A percentile compares a stretch with the other conserved stretches of the same genome.
Evolutionary conservation across 2,329 filamentous ascomycete genomes (phyloP).

Genomic region (Thielaviopsis euricoi): DNA sequence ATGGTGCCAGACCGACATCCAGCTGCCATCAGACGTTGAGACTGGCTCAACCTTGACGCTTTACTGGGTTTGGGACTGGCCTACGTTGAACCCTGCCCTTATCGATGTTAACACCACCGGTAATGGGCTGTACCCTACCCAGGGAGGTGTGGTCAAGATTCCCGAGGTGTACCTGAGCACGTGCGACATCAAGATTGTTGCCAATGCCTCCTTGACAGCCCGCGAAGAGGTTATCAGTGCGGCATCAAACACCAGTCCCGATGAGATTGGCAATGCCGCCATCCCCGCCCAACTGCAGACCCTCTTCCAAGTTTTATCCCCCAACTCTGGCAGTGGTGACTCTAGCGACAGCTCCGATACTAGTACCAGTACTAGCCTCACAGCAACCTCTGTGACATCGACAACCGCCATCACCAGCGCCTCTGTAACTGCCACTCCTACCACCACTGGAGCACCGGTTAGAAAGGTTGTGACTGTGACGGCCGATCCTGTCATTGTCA

Average conservation of each 20-base stretch:
- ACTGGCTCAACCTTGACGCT: constrained; percentile 55
- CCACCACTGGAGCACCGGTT: background rate
- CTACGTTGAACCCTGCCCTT: constrained; percentile 33
- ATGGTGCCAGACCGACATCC: constrained; percentile 68
- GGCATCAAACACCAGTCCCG: constrained; percentile 10
- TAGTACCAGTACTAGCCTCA: constrained; percentile 3
- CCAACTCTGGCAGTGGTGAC: constrained; percentile 2
- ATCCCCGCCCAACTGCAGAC: constrained; percentile 29
- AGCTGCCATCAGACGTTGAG: constrained; percentile 51
- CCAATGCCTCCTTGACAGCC: background rate
- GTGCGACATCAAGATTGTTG: constrained; percentile 24
- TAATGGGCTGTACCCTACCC: constrained; percentile 23
- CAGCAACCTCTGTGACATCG: constrained; percentile 8
- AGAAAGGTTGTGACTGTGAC: constrained; percentile 13
- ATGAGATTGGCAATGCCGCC: constrained; percentile 27
- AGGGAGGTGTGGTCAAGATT: constrained; percentile 12
- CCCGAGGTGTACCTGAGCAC: constrained; percentile 27
- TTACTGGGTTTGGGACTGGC: constrained; percentile 98
- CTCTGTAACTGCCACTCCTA: constrained; percentile 3
- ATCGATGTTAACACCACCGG: constrained; percentile 24
- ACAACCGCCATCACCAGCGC: background rate
- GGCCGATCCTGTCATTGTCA: constrained; percentile 19
- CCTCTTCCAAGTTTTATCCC: constrained; percentile 26
- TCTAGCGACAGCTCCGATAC: background rate
- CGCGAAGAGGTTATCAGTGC: background rate